phyloP scores from a whole-genome alignment of 768 basidiomycete species.

The Calocybe cyanea region DNA sequence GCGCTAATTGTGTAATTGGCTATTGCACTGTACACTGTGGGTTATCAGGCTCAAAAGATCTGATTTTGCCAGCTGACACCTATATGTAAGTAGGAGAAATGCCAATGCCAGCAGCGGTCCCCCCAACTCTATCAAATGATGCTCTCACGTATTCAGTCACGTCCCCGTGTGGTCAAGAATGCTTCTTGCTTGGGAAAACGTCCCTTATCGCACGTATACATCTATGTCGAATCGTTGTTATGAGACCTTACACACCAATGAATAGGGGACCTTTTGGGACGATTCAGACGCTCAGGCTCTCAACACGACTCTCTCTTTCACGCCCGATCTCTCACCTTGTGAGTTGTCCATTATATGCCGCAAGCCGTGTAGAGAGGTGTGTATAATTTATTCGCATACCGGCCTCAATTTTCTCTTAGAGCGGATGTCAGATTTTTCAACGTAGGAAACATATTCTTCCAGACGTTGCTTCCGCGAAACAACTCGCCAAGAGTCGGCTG shows the following conservation, averaged over 20 bases:
- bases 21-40: constrained; percentile 50
- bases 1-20: constrained; percentile 44
- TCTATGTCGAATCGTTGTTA: background rate
- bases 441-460: constrained; percentile 20
- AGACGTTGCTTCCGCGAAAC: constrained; percentile 10
- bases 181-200: constrained; percentile 21
- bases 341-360: constrained; percentile 48
- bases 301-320: constrained; percentile 33
- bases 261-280: constrained; percentile 30
- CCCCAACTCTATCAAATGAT: constrained; percentile 17
- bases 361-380: constrained; percentile 60
- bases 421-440: constrained; percentile 21
- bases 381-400: background rate
- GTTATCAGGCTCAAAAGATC: constrained; percentile 11
- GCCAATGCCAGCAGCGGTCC: constrained; percentile 19
- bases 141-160: constrained; percentile 11
- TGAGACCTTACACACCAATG: too few species aligned
- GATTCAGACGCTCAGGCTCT: constrained; percentile 34
- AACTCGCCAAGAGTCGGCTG: constrained; percentile 4
- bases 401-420: background rate
- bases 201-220: constrained; percentile 13
- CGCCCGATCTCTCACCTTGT: constrained; percentile 45
- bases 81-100: constrained; percentile 22
- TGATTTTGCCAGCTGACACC: background rate
- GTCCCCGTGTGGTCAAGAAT: constrained; percentile 24